Conservation (phyloP, 495 filamentous ascomycete genomes). For the Pseudotulostoma volvatum region DNA sequence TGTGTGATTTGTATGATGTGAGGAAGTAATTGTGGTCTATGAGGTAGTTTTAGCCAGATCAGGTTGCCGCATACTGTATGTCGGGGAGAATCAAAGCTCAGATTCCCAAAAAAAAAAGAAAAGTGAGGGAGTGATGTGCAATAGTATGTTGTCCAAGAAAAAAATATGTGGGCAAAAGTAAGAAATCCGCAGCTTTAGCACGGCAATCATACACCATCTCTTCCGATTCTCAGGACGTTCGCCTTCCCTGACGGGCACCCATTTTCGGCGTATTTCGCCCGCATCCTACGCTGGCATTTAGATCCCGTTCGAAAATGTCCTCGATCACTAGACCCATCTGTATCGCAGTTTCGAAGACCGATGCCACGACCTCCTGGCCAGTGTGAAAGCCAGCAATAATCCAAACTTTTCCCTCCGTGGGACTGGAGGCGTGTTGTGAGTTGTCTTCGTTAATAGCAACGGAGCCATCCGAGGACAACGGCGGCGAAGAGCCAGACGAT, state of each 20-base stretch:
- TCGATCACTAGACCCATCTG: conserved; percentile 49
- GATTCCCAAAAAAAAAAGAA: no score
- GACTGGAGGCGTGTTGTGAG: no score
- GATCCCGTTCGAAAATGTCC: conserved; percentile 58
- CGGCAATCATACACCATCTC: conserved; percentile 62
- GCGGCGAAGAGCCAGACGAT: no score
- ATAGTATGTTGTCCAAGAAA: no score
- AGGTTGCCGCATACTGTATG: no score
- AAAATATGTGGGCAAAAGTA: no score
- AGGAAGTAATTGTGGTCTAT: no score
- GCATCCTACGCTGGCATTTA: conserved; percentile 40
- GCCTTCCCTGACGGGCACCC: conserved; percentile 34
- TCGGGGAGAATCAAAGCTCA: no score
- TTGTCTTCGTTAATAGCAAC: background rate
- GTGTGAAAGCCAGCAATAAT: conserved; percentile 75
- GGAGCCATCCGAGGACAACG: background rate
- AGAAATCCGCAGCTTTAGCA: no score
- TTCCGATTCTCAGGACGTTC: conserved; percentile 54
- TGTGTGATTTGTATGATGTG: no score
- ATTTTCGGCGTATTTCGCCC: conserved; percentile 40
- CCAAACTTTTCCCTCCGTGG: conserved; percentile 40
- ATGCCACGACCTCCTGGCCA: conserved; percentile 49
- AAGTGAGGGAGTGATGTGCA: no score
- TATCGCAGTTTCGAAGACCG: conserved; percentile 51
- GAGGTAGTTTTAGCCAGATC: no score